Base-by-base conservation (phyloP, 768 basidiomycete species). In the Naematelia aurantialba region DNA sequence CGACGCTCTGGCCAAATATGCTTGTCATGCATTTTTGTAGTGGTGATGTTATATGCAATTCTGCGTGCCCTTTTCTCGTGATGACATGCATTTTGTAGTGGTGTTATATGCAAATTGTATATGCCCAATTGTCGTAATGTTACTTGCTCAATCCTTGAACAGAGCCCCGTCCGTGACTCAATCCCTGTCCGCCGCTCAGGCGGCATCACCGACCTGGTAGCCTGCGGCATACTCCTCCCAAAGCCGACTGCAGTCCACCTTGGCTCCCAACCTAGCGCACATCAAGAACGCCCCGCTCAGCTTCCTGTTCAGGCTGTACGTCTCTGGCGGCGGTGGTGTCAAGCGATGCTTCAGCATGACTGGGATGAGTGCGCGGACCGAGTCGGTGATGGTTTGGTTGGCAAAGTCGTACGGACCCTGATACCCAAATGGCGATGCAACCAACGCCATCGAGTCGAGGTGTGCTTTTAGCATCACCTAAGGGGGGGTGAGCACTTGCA, bases 271-370 rank as follows among this genome's bases (percentile, higher is more conserved):
- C 53, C 88, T 82, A 11, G 79, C 78, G 58, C 80, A 81, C 47
- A 81, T 70, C 27, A 81, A 63, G 68, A 80, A 81, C 3, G 78
- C 77, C 3, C 80, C 80, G 45, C 76, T 78, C 24, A 81, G 60
- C 57, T 80, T 81, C 31, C 91, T 80, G 75, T 99, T 98, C 55
- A 97, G 79, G 75, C 89, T 91, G 76, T 97, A 97, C 1, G 94
- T 97, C 79, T 98, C 93, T 58, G 84, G 80, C 0, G 94, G 94
- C 1, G 94, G 94, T 0, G 94, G 94, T 0, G 91, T 92, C 26
- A 96, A 81, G 49, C 93, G 81, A 69, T 96, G 82, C 66, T 83
- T 81, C 58, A 99, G 81, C 91, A 99, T 98, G 54, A 88, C 80
- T 0, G 94, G 93, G 47, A 99, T 97, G 29, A 83, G 82, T 2